Evolutionary conservation across 1,139 yeast species (phyloP).

Genomic region (Zygosaccharomyces sapae): DNA sequence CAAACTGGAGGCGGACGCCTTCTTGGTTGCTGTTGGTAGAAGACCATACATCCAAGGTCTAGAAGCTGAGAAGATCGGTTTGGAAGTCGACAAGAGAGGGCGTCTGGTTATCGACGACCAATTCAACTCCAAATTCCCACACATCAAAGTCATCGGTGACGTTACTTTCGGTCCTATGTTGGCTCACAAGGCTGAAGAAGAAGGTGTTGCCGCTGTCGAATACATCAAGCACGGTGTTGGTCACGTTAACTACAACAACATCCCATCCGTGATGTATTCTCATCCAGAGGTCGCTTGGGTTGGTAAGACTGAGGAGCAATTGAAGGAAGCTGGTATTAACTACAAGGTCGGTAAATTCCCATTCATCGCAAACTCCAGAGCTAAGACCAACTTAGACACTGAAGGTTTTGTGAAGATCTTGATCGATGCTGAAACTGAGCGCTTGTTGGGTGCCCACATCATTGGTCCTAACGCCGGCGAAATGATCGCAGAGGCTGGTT

Average conservation of each 20-base stretch:
- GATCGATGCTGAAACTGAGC: slow-evolving; percentile 95
- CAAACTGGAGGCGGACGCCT: slow-evolving; percentile 80
- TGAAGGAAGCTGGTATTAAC: slow-evolving; percentile 87
- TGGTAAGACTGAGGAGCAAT: slow-evolving; percentile 93
- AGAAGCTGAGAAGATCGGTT: slow-evolving; percentile 80
- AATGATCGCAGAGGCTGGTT: slow-evolving; percentile 98
- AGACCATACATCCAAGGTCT: slow-evolving; percentile 94
- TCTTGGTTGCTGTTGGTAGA: slow-evolving; percentile 97
- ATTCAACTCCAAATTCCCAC: slow-evolving; percentile 86
- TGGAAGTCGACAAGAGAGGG: slow-evolving; percentile 87
- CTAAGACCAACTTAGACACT: slow-evolving; percentile 94
- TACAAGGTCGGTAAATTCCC: slow-evolving; percentile 98
- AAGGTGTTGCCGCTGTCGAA: slow-evolving; percentile 98
- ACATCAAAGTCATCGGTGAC: slow-evolving; percentile 97
- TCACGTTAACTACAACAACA: slow-evolving; percentile 95
- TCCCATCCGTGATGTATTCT: slow-evolving; percentile 97
- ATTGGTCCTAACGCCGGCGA: slow-evolving; percentile 99
- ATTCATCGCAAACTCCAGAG: slow-evolving; percentile 98
- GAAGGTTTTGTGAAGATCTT: slow-evolving; percentile 96
- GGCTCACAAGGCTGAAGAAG: slow-evolving; percentile 99
- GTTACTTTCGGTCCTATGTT: slow-evolving; percentile 98
- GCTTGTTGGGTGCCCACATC: slow-evolving; percentile 94
- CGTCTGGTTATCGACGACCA: slow-evolving; percentile 92
- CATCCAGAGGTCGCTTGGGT: slow-evolving; percentile 99
- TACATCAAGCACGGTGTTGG: slow-evolving; percentile 91